A percentile compares a stretch with the other conserved stretches of the same genome.
Evolutionary conservation across 2,329 filamentous ascomycete genomes (phyloP).

Genomic region (Pestalotiopsis fici): DNA sequence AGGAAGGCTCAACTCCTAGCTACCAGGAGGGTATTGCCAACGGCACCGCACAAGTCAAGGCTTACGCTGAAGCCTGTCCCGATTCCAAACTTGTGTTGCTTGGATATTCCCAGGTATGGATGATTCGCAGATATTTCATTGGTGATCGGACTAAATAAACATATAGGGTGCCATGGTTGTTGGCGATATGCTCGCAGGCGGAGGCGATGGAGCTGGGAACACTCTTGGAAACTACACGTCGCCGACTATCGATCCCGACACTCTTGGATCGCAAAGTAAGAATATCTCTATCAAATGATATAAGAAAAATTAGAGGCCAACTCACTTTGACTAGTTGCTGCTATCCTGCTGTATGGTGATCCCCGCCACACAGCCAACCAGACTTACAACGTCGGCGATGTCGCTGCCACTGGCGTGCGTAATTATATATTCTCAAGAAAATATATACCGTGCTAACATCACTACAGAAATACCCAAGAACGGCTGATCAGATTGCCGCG

Average conservation of each 20-base stretch:
- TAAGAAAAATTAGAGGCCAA: no score
- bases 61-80: background rate
- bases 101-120: background rate
- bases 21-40: background rate
- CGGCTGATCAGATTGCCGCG: background rate
- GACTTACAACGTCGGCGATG: background rate
- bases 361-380: background rate
- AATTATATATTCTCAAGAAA: fast-evolving
- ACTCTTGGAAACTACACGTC: background rate
- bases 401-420: background rate
- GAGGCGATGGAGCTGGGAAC: background rate
- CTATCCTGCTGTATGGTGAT: no score
- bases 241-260: background rate
- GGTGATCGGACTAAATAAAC: background rate
- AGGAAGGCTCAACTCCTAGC: background rate
- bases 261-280: background rate
- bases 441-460: background rate
- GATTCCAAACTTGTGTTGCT: background rate
- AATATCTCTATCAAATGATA: background rate
- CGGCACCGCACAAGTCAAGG: background rate
- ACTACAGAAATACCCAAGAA: background rate
- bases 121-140: background rate
- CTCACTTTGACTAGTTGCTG: no score
- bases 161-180: background rate
- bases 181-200: background rate